Evolutionary conservation across 108 stramenopile species (phyloP).

Genomic region (Nannochloropsis gaditana): DNA sequence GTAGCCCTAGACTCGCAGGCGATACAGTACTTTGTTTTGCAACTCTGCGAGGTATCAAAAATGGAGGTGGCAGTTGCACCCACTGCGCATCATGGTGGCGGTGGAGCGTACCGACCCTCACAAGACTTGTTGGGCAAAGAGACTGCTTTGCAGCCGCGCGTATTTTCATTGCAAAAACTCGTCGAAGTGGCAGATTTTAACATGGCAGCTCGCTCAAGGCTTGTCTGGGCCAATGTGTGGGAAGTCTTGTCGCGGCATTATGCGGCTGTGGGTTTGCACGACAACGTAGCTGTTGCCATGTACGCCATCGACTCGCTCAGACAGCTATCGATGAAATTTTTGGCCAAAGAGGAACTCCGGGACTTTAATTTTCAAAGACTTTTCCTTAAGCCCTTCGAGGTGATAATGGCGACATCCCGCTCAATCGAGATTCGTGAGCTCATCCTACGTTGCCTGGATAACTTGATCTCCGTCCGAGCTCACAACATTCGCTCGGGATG

Average conservation of each 20-base stretch:
- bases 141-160: slow-evolving; percentile 64
- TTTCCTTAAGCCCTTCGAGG: slow-evolving; percentile 87
- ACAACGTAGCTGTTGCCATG: slow-evolving; percentile 78
- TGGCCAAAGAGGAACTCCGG: slow-evolving; percentile 81
- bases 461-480: slow-evolving; percentile 63
- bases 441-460: slow-evolving; percentile 79
- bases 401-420: slow-evolving; percentile 65
- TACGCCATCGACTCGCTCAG: slow-evolving; percentile 95
- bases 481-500: slow-evolving; percentile 79
- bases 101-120: slow-evolving; percentile 29
- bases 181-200: slow-evolving; percentile 97
- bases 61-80: slow-evolving; percentile 65
- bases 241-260: slow-evolving; percentile 77
- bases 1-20: slow-evolving; percentile 65
- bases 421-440: slow-evolving; percentile 72
- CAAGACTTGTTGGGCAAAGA: slow-evolving; percentile 24
- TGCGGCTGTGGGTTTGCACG: slow-evolving; percentile 78
- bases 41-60: slow-evolving; percentile 79
- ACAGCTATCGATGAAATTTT: slow-evolving; percentile 90
- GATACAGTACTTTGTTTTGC: slow-evolving; percentile 74
- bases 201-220: slow-evolving; percentile 82
- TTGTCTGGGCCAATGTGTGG: slow-evolving; percentile 93
- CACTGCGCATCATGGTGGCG: neutral
- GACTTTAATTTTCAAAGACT: slow-evolving; percentile 90
- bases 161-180: slow-evolving; percentile 90